Evolutionary conservation across 306 rosid species (phyloP).

Genomic region (Cucumis melo): DNA sequence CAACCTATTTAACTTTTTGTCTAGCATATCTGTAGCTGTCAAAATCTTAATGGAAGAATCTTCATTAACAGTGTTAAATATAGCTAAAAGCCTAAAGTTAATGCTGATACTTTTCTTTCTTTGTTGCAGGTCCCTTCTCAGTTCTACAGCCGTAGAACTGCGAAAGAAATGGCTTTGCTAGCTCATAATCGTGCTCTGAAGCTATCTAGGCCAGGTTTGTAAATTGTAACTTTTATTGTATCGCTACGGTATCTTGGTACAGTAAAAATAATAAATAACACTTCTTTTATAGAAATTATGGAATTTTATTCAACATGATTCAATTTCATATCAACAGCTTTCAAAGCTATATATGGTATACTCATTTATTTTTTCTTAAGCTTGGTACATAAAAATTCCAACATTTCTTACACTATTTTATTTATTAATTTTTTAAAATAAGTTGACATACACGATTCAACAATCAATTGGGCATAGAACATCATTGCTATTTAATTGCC

Average conservation of each 20-base stretch:
- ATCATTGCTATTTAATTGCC: neutral
- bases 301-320: neutral
- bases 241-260: neutral
- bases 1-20: neutral
- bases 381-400: neutral
- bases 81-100: neutral
- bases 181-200: constrained; percentile 93
- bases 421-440: too few species aligned
- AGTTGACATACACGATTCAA: neutral
- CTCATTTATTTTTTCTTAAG: neutral
- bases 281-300: neutral
- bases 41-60: neutral
- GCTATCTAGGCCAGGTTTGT: constrained; percentile 67
- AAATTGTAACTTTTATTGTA: constrained; percentile 1
- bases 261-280: neutral
- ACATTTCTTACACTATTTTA: neutral
- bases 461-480: neutral
- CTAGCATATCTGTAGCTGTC: neutral
- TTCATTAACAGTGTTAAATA: neutral
- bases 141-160: constrained; percentile 47
- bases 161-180: constrained; percentile 73
- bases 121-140: constrained; percentile 49
- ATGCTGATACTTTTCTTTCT: neutral
- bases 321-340: neutral
- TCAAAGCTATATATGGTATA: neutral